These are phyloP conservation scores for Scleroderma citrinum DNA, from an alignment of 768 basidiomycete genomes.

Conservation along the genomic window DNA sequence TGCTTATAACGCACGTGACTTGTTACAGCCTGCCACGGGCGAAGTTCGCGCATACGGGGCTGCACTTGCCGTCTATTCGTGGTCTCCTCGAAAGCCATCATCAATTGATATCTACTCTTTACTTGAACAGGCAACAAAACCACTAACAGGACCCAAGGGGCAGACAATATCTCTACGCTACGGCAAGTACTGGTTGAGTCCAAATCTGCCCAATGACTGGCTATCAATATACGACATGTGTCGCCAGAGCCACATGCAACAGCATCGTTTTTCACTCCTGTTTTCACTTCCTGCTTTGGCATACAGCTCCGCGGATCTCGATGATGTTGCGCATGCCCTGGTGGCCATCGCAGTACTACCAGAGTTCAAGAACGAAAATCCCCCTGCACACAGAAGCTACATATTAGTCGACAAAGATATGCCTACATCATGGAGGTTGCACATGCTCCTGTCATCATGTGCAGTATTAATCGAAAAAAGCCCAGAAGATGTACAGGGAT, in stretches of 20 bases:
- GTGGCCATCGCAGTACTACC: slow-evolving; percentile 23
- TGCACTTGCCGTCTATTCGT: slow-evolving; percentile 3
- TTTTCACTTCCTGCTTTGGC: slow-evolving; percentile 27
- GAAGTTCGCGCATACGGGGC: slow-evolving; percentile 10
- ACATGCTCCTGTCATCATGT: neutral
- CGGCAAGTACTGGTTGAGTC: slow-evolving; percentile 17
- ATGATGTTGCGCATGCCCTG: slow-evolving; percentile 19
- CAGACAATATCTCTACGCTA: slow-evolving; percentile 6
- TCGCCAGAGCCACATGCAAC: slow-evolving; percentile 1
- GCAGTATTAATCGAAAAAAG: neutral
- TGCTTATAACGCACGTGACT: slow-evolving; percentile 7
- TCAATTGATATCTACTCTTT: neutral
- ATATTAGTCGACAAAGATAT: slow-evolving; percentile 4
- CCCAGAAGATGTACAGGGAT: slow-evolving; percentile 4
- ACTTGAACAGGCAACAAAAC: neutral
- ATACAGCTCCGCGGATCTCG: slow-evolving; percentile 15
- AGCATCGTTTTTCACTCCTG: slow-evolving; percentile 14
- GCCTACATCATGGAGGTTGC: slow-evolving; percentile 1
- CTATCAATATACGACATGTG: slow-evolving; percentile 22
- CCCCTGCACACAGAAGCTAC: slow-evolving; percentile 6
- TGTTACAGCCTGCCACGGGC: neutral
- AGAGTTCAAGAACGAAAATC: slow-evolving; percentile 3
- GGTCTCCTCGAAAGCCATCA: neutral
- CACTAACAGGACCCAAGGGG: neutral
- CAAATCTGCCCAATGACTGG: slow-evolving; percentile 17